Evolutionary conservation across 768 basidiomycete species (phyloP), one percentile per base, ranked within the genome.

Genomic region (Candolleomyces aberdarensis): DNA sequence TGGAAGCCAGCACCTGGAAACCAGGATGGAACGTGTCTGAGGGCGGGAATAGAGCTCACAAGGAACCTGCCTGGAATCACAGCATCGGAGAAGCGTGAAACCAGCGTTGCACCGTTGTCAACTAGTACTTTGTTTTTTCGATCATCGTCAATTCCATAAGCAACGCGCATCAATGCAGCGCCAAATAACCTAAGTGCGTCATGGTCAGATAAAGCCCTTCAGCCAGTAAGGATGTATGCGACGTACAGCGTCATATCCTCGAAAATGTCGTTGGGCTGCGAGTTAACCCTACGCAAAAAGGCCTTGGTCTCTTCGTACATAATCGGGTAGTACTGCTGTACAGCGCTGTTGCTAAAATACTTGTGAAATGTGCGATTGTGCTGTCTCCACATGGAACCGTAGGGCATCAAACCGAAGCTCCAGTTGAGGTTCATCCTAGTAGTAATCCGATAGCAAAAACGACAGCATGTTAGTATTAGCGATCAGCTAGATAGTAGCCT

Each of bases 331-430:
- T 61, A 58, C n/a, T 58, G 44, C 1, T 31, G 36, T 3, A 65
- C 46, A 6, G 31, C 50, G 48, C 58, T 61, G 4, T 49, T 56
- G 13, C 57, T 56, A 26, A 65, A 61, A 46, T 57, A 39, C 52
- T 63, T 57, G 29, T 59, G 62, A 39, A 65, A 65, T 11, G 56
- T 15, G 6, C 62, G 64, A 36, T 62, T 62, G 47, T 63, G 56
- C 20, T 53, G 49, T 22, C 57, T 56, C 64, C 64, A 65, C 26
- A 22, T 32, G 7, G 62, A 32, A 3, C 62, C 64, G n/a, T 63
- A 65, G 5, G 53, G 47, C 62, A 65, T 63, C 14, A 60, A 19
- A 4, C 36, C 46, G 26, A 65, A 63, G 10, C 54, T 31, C 49
- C 50, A 53, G 5, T 44, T 29, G 36, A 61, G 29, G 4, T 58